phyloP scores from a whole-genome alignment of 768 basidiomycete species.

The Tricholoma terreum region DNA sequence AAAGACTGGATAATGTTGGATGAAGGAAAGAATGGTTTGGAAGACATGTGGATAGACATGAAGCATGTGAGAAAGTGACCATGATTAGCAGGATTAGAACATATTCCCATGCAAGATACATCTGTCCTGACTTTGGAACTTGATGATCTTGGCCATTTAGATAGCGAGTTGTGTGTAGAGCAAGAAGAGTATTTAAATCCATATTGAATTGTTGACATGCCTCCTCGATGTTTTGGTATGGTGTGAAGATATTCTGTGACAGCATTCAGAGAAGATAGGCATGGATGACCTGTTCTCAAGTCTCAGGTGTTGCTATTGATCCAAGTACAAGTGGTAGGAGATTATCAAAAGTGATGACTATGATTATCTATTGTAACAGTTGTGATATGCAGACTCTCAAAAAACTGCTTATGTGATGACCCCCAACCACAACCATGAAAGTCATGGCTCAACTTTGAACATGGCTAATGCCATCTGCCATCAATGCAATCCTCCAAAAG shows the following conservation, averaged over 20 bases:
- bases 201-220: constrained; percentile 10
- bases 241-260: background rate
- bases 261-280: constrained; percentile 11
- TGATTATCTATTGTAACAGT: too few species aligned
- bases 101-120: constrained; percentile 17
- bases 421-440: background rate
- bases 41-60: constrained; percentile 11
- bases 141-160: constrained; percentile 11
- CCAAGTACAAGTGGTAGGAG: too few species aligned
- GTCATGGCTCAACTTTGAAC: background rate
- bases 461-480: background rate
- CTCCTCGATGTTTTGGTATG: constrained; percentile 10
- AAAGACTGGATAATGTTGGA: constrained; percentile 11
- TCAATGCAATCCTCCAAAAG: too few species aligned
- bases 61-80: constrained; percentile 14
- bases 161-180: constrained; percentile 12
- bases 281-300: constrained; percentile 4
- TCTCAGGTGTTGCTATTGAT: constrained; percentile 2
- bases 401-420: background rate
- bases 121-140: constrained; percentile 11
- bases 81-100: constrained; percentile 10
- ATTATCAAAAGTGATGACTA: too few species aligned
- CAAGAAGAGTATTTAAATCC: constrained; percentile 8
- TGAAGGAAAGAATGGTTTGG: constrained; percentile 9
- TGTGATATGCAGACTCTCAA: background rate